phyloP scores from a whole-genome alignment of 2,329 filamentous ascomycete species.

The Talaromyces sp. region DNA sequence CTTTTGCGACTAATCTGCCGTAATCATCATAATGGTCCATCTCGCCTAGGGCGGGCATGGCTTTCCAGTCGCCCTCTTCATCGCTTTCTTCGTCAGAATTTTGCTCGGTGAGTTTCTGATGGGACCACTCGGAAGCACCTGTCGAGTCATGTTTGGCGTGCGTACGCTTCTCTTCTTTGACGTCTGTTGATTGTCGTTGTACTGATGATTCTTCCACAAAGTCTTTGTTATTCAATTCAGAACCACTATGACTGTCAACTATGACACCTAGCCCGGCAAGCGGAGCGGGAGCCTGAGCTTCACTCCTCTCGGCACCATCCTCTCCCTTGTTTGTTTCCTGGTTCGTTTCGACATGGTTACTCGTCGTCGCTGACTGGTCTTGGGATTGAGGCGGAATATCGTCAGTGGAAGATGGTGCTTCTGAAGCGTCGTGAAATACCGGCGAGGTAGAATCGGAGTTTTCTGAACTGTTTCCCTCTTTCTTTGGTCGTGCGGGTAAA shows the following conservation, averaged over 20 bases:
- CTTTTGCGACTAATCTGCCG: constrained; percentile 78
- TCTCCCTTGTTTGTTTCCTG: constrained; percentile 3
- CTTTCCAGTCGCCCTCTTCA: constrained; percentile 77
- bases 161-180: constrained; percentile 18
- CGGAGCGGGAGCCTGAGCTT: constrained; percentile 5
- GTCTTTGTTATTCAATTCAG: background rate
- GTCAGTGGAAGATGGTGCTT: constrained; percentile 9
- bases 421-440: constrained; percentile 23
- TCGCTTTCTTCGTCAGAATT: constrained; percentile 46
- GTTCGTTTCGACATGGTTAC: background rate
- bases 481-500: constrained; percentile 33
- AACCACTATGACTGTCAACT: background rate
- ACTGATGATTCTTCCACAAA: background rate
- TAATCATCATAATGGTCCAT: constrained; percentile 97
- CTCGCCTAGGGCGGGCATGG: constrained; percentile 87
- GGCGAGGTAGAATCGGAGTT: constrained; percentile 19
- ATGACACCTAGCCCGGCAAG: constrained; percentile 12
- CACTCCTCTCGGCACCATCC: background rate
- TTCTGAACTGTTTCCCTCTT: constrained; percentile 19
- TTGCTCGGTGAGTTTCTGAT: constrained; percentile 68
- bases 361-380: background rate
- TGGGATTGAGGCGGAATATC: background rate
- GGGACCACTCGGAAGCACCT: constrained; percentile 78
- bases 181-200: constrained; percentile 12
- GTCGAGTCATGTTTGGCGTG: constrained; percentile 26